Evolutionary conservation across 495 filamentous ascomycete species (phyloP).

Genomic region (Tuber melanosporum): DNA sequence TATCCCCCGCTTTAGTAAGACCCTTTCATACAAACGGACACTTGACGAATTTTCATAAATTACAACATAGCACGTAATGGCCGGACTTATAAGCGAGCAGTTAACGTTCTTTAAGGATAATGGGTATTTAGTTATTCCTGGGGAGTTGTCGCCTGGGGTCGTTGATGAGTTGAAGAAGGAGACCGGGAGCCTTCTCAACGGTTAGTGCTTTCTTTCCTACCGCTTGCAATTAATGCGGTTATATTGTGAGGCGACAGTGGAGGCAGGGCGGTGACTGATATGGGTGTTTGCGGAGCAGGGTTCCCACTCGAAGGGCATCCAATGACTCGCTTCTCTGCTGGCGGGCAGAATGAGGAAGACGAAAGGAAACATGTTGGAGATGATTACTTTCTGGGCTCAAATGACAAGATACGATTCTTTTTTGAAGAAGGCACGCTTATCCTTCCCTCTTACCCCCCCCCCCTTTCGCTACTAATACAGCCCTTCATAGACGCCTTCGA

Average conservation of each 20-base stretch:
- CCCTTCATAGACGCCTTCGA: constrained; percentile 56
- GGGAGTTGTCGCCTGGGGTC: constrained; percentile 61
- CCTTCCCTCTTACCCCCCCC: too few species aligned
- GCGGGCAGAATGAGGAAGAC: constrained; percentile 53
- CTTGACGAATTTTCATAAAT: background rate
- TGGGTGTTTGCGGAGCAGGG: constrained; percentile 30
- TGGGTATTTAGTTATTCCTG: constrained; percentile 83
- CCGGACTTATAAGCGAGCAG: constrained; percentile 64
- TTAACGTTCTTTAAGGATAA: constrained; percentile 65
- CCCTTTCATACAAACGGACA: background rate
- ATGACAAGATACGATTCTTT: constrained; percentile 92
- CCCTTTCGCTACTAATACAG: background rate
- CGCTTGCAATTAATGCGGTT: background rate
- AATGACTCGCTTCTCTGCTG: constrained; percentile 86
- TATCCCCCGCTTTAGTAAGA: background rate
- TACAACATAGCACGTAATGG: background rate
- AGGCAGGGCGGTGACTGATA: background rate
- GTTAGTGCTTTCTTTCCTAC: constrained; percentile 17
- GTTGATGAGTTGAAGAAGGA: constrained; percentile 63
- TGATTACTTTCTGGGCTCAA: constrained; percentile 82
- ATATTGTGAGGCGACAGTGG: background rate
- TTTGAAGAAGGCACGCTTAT: constrained; percentile 68
- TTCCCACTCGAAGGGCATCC: constrained; percentile 77
- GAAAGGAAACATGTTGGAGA: constrained; percentile 69
- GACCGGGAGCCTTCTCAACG: constrained; percentile 64